phyloP scores from a whole-genome alignment of 768 basidiomycete species.

The Dioszegia aurantiaca region DNA sequence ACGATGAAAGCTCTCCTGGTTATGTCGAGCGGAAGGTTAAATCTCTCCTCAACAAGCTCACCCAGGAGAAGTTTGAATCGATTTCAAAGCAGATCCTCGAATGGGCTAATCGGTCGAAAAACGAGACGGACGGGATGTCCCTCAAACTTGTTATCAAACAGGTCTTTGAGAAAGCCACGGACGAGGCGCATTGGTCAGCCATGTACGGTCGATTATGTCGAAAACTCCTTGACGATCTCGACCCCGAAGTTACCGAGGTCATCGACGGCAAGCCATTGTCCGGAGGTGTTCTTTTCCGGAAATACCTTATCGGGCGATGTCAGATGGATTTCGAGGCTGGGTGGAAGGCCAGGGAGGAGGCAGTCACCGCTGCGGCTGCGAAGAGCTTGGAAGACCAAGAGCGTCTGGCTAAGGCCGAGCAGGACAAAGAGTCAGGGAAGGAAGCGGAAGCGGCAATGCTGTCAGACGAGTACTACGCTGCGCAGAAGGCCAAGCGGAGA shows the following conservation, averaged over 20 bases:
- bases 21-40: slow-evolving; percentile 91
- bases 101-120: slow-evolving; percentile 91
- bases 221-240: slow-evolving; percentile 93
- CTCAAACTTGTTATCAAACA: slow-evolving; percentile 94
- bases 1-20: slow-evolving; percentile 71
- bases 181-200: slow-evolving; percentile 91
- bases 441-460: slow-evolving; percentile 70
- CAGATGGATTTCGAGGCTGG: slow-evolving; percentile 97
- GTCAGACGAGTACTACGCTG: slow-evolving; percentile 93
- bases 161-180: slow-evolving; percentile 95
- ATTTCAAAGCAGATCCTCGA: slow-evolving; percentile 91
- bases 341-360: slow-evolving; percentile 83
- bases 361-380: slow-evolving; percentile 77
- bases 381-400: slow-evolving; percentile 85
- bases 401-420: slow-evolving; percentile 53
- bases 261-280: slow-evolving; percentile 85
- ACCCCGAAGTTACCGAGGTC: slow-evolving; percentile 80
- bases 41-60: slow-evolving; percentile 85
- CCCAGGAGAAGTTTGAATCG: slow-evolving; percentile 92
- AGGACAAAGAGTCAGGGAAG: slow-evolving; percentile 55
- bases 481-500: slow-evolving; percentile 94
- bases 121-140: slow-evolving; percentile 88
- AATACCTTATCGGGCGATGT: slow-evolving; percentile 93
- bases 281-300: slow-evolving; percentile 91
- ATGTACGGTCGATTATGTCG: slow-evolving; percentile 96